Evolutionary conservation across 192 early-diverging fungal genomes (phyloP), one percentile per base, ranked within the genome.

Genomic region (Podila horticola): DNA sequence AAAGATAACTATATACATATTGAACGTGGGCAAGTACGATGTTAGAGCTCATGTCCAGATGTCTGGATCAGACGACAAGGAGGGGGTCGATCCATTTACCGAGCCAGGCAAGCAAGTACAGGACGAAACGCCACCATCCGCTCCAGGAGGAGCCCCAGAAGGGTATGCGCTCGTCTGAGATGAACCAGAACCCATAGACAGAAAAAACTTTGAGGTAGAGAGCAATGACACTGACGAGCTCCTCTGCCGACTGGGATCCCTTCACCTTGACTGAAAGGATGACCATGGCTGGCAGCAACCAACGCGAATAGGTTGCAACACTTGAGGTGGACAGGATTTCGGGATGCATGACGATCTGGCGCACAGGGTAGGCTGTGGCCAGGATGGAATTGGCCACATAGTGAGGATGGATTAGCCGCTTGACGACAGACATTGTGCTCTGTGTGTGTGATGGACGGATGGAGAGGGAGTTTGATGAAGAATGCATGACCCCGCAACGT

Each of bases 161-260:
- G 1, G 26, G 9, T 4, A 61, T 55, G 15, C 26, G 64, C 1
- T 72, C 66, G 4, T 72, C 10, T 5, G 69, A 34, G 17, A 72
- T 72, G n/a, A 50, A 36, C 74, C 77, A 87, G 20, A 84, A 72
- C 45, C 68, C 75, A 49, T 82, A 84, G 19, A 82, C 38, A 7
- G 71, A 83, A 55, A 73, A 85, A n/a, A 85, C 72, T 33, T 87
- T 87, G 55, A 81, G 67, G 34, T 87, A 87, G 36, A 87, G 72
- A 8, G 83, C 70, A 5, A 87, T 5, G 6, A 87, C 84, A 58
- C 84, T 84, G 49, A 81, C 58, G 26, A 87, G 81, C 58, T 87
- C 86, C 65, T 87, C 86, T 15, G 84, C 84, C 24, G 86, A 84
- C 55, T 83, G 83, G 17, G 86, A 70, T 52, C 76, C 66, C 2